Conservation (phyloP, 306 rosid species). For the Calophaca sinica region DNA sequence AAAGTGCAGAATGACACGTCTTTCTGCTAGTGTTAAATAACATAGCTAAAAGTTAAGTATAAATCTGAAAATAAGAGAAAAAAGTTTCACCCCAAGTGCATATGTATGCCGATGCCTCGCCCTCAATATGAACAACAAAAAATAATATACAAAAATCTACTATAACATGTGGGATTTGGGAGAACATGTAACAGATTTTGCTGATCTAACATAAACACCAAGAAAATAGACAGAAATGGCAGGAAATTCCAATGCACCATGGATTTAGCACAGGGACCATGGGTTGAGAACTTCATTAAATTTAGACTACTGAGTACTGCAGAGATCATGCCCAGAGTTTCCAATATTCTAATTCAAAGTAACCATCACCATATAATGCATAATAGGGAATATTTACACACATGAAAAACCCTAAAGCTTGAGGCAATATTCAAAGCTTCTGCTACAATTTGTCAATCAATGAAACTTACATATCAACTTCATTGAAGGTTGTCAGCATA, state of each 20-base stretch:
- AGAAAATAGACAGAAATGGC: not conserved
- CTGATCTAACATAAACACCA: conserved; percentile 6
- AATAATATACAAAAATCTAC: not conserved
- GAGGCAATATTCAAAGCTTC: conserved; percentile 22
- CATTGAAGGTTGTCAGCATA: conserved; percentile 86
- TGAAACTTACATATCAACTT: conserved; percentile 79
- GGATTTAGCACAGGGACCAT: not conserved
- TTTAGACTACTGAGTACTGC: conserved; percentile 6
- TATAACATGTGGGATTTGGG: not conserved
- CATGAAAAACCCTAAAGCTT: not conserved
- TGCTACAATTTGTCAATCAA: conserved; percentile 9
- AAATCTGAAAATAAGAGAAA: not conserved
- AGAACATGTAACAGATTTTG: not conserved
- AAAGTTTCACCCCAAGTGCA: not conserved
- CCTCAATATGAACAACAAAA: not conserved
- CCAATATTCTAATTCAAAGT: conserved; percentile 35
- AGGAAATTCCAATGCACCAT: conserved; percentile 3
- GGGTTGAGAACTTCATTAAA: not conserved
- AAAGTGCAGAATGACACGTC: too few species aligned
- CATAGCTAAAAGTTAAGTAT: not conserved
- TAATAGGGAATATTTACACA: conserved; percentile 10
- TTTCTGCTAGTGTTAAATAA: not conserved
- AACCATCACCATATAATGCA: not conserved
- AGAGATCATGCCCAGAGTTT: not conserved
- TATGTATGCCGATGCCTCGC: not conserved